These are phyloP conservation scores for Casuarina equisetifolia DNA, from an alignment of 306 rosid species.

Conservation along the genomic window DNA sequence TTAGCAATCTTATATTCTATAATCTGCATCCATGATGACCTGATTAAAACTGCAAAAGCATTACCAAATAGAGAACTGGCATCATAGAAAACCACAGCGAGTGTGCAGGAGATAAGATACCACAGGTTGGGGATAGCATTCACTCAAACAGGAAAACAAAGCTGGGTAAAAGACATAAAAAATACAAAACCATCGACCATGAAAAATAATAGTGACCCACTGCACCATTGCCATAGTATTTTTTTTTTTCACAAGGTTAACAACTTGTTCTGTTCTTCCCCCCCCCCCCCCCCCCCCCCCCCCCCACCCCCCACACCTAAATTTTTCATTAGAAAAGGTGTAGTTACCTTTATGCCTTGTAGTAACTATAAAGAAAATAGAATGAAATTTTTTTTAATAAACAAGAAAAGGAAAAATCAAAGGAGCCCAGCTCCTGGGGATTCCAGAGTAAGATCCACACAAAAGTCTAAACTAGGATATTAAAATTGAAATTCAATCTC, in stretches of 20 bases:
- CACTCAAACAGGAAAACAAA: not conserved
- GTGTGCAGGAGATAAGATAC: not conserved
- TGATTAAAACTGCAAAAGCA: not conserved
- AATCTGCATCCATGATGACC: not conserved
- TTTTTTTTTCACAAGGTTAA: constrained; percentile 7
- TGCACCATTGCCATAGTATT: not conserved
- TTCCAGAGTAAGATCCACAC: constrained; percentile 14
- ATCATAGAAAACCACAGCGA: not conserved
- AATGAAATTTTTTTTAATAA: constrained; percentile 13
- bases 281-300: too few relatives aligned
- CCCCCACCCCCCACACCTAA: too few relatives aligned
- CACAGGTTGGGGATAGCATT: not conserved
- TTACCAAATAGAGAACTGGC: not conserved
- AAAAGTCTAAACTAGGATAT: constrained; percentile 20
- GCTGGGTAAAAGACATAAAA: not conserved
- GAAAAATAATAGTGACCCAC: not conserved
- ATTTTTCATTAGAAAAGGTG: constrained; percentile 1
- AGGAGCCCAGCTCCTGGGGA: constrained; percentile 5
- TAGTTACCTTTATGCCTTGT: constrained; percentile 12
- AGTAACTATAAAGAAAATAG: constrained; percentile 8
- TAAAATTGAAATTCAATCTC: constrained; percentile 37
- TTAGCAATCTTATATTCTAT: constrained; percentile 1
- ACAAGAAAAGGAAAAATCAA: constrained; percentile 19
- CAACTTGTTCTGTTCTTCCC: not conserved
- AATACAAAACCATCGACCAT: not conserved